Percentiles rank a stretch among this genome's conserved stretches.
phyloP scores from a whole-genome alignment of 345 rosid genomes.

The Euphorbia pulcherrima region DNA sequence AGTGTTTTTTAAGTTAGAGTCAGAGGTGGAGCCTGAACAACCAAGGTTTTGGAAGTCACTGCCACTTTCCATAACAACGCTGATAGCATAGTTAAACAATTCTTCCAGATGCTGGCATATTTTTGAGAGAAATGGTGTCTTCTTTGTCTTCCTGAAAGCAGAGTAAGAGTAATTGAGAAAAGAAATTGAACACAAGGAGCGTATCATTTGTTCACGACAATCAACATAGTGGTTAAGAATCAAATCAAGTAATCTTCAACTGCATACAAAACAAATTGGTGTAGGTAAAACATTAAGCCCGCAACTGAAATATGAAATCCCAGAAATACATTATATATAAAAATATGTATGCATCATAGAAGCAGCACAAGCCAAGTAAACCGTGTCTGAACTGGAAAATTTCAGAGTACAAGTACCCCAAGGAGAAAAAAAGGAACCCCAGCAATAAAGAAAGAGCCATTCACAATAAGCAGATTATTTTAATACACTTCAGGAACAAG shows the following conservation, averaged over 20 bases:
- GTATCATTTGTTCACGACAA: slow-evolving; percentile 3
- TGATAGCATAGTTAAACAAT: slow-evolving; percentile 52
- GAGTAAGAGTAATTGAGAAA: slow-evolving; percentile 9
- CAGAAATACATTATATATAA: neutral
- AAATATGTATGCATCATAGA: neutral
- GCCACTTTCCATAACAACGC: slow-evolving; percentile 36
- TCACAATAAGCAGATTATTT: neutral
- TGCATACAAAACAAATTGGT: neutral
- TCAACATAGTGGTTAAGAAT: neutral
- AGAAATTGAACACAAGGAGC: neutral
- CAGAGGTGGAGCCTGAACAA: slow-evolving; percentile 39
- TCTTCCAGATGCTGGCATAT: slow-evolving; percentile 49
- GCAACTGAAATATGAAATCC: neutral
- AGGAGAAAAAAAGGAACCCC: neutral
- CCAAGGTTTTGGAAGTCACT: slow-evolving; percentile 49
- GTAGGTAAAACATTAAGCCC: slow-evolving; percentile 1
- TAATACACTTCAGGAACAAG: neutral
- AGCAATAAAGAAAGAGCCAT: neutral
- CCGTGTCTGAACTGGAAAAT: neutral
- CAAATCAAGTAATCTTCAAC: slow-evolving; percentile 1
- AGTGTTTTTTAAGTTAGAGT: slow-evolving; percentile 37
- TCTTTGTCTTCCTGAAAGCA: slow-evolving; percentile 52
- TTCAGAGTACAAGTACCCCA: neutral
- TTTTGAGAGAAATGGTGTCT: slow-evolving; percentile 50
- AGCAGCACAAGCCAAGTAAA: neutral